Base-by-base conservation (phyloP, 345 rosid genomes). In the Jatropha curcas region DNA sequence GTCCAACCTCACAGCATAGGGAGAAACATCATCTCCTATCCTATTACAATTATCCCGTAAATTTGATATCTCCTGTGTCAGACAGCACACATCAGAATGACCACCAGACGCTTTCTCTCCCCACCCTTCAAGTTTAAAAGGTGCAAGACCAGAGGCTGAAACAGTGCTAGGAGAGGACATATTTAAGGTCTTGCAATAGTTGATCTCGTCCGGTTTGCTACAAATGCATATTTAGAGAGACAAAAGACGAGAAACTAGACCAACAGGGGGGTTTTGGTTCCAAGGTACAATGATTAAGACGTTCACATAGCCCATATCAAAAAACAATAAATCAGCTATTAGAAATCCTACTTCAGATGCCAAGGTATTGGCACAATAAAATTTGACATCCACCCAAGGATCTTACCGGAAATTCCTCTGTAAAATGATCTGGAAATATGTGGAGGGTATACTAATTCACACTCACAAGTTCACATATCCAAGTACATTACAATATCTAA, bases 1-100 rank as follows among this genome's bases (percentile, higher is more conserved):
- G 84, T 0, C 86, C 84, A 0, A 76, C 84, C 72, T 84, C 81
- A 50, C 80, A 45, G 80, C 82, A 45, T 78, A 84, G 24, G 81
- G 81, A 55, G 82, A 82, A 22, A 80, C 86, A 1, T 65, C 67
- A 7, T 76, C 82, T 4, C 84, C 79, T 2, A 45, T 63, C 50
- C 76, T 81, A 74, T 58, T 81, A n/a, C 79, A 81, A 65, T 84
- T 81, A 74, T 84, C 73, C 5, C 79, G 78, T 30, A 77, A 65
- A 25, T 70, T 72, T 2, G 82, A 84, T 67, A 77, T 84, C 59
- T 73, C 84, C 31, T 53, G 41, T 19, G 33, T 24, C 14, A 62
- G 6, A 62, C 4, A 22, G 50, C 67, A 63, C 4, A 5, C 8
- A 63, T 63, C 50, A 63, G 2, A 22, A 63, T 34, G 14, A 34